Percentiles rank a stretch among this genome's conserved stretches.
Conservation (phyloP, 805 yeast genomes). For the Candida succiphila region DNA sequence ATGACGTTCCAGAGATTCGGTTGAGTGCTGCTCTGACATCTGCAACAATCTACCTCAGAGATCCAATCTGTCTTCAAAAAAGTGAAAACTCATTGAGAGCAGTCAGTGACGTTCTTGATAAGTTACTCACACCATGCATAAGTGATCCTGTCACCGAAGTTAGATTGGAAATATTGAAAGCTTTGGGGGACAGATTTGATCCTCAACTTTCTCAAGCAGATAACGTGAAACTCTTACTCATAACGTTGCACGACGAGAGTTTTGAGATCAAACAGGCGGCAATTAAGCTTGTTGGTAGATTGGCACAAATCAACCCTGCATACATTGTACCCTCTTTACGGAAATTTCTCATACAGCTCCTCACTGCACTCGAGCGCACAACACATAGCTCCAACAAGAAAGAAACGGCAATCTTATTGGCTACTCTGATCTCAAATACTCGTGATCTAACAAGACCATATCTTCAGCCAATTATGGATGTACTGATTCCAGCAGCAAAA, state of each 20-base stretch:
- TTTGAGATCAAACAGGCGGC: conserved; percentile 77
- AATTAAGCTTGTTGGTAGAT: conserved; percentile 69
- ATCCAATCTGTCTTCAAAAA: conserved; percentile 76
- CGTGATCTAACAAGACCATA: conserved; percentile 83
- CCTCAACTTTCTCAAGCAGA: conserved; percentile 93
- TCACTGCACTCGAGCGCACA: conserved; percentile 80
- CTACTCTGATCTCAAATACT: conserved; percentile 68
- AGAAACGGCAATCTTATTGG: conserved; percentile 70
- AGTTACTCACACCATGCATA: conserved; percentile 70
- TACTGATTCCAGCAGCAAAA: conserved; percentile 63
- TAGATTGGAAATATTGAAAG: conserved; percentile 64
- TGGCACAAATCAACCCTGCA: conserved; percentile 86
- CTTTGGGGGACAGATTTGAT: conserved; percentile 70
- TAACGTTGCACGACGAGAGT: conserved; percentile 85
- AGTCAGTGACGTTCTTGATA: conserved; percentile 76
- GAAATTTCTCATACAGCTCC: conserved; percentile 72
- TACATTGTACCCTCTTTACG: conserved; percentile 89
- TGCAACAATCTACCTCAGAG: conserved; percentile 62
- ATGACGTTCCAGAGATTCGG: conserved; percentile 69
- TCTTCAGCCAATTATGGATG: conserved; percentile 83
- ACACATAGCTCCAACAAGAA: conserved; percentile 58
- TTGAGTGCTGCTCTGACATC: conserved; percentile 80
- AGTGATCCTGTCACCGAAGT: conserved; percentile 86
- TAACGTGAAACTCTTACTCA: conserved; percentile 72
- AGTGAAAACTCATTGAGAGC: conserved; percentile 74